phyloP scores from a whole-genome alignment of 176 grass and related monocot genomes.

The Musa acuminata region DNA sequence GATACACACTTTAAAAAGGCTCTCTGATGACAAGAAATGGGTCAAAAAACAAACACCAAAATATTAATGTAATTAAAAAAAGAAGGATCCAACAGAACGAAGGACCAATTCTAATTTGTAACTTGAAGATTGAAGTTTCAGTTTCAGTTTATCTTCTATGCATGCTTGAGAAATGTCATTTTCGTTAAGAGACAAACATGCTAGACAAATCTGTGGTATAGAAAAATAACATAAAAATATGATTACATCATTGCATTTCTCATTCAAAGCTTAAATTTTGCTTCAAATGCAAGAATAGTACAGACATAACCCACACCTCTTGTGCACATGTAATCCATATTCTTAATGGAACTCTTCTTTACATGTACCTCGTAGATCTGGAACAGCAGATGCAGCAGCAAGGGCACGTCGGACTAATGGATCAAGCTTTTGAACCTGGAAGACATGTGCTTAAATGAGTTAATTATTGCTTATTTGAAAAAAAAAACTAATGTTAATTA shows the following conservation, averaged over 20 bases:
- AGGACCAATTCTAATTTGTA: background rate
- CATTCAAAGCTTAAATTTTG: no score
- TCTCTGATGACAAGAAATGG: no score
- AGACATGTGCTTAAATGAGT: background rate
- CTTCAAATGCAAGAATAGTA: no score
- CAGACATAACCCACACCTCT: background rate
- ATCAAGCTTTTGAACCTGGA: slow-evolving; percentile 64
- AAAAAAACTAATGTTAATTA: background rate
- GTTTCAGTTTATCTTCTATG: background rate
- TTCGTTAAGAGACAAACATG: no score
- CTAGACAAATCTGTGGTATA: no score
- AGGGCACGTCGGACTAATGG: slow-evolving; percentile 55
- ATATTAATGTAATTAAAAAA: background rate
- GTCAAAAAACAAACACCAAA: no score
- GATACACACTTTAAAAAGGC: no score
- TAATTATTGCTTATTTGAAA: background rate
- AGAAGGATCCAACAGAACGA: background rate
- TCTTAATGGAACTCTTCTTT: background rate
- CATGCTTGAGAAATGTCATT: background rate
- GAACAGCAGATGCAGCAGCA: slow-evolving; percentile 35
- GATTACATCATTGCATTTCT: background rate
- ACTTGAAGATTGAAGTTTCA: background rate
- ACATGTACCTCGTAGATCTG: slow-evolving; percentile 72
- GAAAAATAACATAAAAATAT: background rate
- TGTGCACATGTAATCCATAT: background rate